A percentile compares a stretch with the other conserved stretches of the same genome.
Conservation (phyloP, 768 basidiomycete species). For the Suillus spraguei region DNA sequence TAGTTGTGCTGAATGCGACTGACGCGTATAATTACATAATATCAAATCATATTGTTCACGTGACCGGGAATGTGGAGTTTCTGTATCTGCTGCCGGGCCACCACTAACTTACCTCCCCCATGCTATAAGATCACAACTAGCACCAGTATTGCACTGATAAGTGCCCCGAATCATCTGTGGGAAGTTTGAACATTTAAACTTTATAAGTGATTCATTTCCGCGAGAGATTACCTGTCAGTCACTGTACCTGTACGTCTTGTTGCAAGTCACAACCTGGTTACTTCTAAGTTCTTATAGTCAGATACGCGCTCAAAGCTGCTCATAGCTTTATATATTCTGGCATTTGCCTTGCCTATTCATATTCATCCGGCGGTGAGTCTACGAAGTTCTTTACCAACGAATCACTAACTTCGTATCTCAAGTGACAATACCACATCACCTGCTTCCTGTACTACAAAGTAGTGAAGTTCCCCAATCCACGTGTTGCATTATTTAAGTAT, state of each 20-base stretch:
- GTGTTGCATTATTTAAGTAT: background rate
- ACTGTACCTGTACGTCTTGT: conserved; percentile 4
- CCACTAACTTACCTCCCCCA: background rate
- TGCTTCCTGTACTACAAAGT: background rate
- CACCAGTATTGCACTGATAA: background rate
- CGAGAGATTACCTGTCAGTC: background rate
- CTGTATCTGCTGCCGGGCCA: background rate
- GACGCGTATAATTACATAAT: background rate
- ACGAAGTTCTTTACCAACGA: background rate
- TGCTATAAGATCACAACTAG: background rate
- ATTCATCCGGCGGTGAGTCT: background rate
- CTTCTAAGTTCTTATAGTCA: background rate
- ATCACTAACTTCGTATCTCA: background rate
- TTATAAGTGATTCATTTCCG: background rate
- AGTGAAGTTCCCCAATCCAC: background rate
- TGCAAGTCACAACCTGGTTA: background rate
- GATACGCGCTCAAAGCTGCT: background rate
- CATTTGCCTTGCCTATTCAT: background rate
- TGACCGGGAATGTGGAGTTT: background rate
- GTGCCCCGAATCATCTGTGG: background rate
- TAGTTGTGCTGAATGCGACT: background rate
- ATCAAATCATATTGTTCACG: background rate
- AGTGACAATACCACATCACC: background rate
- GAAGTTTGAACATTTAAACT: background rate
- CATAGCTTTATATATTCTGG: background rate